Evolutionary conservation across 345 rosid genomes (phyloP), one percentile per base, ranked within the genome.

Genomic region (Corchorus olitorius): DNA sequence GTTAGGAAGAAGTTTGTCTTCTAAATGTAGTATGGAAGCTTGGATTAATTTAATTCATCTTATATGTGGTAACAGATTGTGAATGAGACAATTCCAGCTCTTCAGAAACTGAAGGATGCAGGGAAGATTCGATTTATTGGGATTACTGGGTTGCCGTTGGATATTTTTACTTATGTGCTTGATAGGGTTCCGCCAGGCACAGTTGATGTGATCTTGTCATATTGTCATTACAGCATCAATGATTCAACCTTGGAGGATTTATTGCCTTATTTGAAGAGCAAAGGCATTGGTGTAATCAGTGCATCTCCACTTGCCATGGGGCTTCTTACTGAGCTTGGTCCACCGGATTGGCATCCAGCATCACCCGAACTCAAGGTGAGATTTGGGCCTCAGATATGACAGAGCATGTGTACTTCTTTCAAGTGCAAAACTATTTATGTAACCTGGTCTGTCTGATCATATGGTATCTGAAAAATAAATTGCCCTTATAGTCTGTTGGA

Each of bases 321-420:
- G 74, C 94, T 93, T 12, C 93, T 92, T 19, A 93, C 97, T 0
- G 97, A 91, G 70, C 86, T 82, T 69, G 99, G 99, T 67, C 94
- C 95, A 34, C 99, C 99, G 17, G 97, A 91, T 68, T 93, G 99
- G 97, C 99, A 96, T 79, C 99, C 99, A 17, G 98, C 98, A 70
- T 83, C 97, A 13, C 81, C 87, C 41, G 97, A 96, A 74, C 84
- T 96, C 69, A 93, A 92, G 93, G 98, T 91, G 41, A 63, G 81
- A 33, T 19, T 75, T 77, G 52, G 46, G 49, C 77, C 49, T 49
- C 64, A 0, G 14, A 52, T 74, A 9, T 72, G 74, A 33, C 33
- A 7, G 17, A 1, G 12, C 15, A 7, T 10, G 5, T 50, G 13
- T n/a, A 6, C 48, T 45, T 45, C 55, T 63, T 22, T 14, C 7